Evolutionary conservation across 2,329 filamentous ascomycete genomes (phyloP), one percentile per base, ranked within the genome.

Genomic region (Capronia coronata): DNA sequence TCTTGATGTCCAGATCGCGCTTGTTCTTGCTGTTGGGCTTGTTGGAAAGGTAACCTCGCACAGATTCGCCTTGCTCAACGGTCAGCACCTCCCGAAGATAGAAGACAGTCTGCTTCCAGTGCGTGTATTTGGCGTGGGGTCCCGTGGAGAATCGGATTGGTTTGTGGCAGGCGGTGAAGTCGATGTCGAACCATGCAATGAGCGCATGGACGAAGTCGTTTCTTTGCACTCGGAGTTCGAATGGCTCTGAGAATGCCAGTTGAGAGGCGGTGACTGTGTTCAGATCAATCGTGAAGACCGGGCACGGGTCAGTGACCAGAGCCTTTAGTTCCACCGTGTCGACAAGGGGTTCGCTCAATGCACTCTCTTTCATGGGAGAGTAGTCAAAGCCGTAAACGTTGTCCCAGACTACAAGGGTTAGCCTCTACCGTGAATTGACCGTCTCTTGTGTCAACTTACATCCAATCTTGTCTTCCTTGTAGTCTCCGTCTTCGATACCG

Each of bases 61-160:
- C 77, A 63, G 80, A 76, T 75, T 98, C 93, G 49, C 85, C 88
- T 64, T 87, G 78, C 69, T 94, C 84, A 30, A 95, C 89, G 14
- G 90, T 97, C 58, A 98, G 75, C 27, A 95, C 87, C 61, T 98
- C 90, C 64, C 86, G 82, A 57, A 98, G 77, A 74, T 98, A 98
- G 75, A 98, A 97, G 56, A 98, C 93, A 10, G 93, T 98, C 76
- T 98, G 93, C 76, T 98, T 98, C 93, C 93, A 98, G 78, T 98
- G 93, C 14, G 93, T 98, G 75, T 97, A 97, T 75, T 96, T 97
- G 62, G 91, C 94, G 73, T 97, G 93, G 22, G 93, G 93, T 18
- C 93, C 93, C 14, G 93, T 98, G 46, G 87, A 94, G 78, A 98
- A 98, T 65, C 84, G 82, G 66, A 98, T 89, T 25, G 89, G 87